A percentile compares a stretch with the other conserved stretches of the same genome.
phyloP scores from a whole-genome alignment of 1,284 basidiomycete genomes.

The Apiotrichum brassicae region DNA sequence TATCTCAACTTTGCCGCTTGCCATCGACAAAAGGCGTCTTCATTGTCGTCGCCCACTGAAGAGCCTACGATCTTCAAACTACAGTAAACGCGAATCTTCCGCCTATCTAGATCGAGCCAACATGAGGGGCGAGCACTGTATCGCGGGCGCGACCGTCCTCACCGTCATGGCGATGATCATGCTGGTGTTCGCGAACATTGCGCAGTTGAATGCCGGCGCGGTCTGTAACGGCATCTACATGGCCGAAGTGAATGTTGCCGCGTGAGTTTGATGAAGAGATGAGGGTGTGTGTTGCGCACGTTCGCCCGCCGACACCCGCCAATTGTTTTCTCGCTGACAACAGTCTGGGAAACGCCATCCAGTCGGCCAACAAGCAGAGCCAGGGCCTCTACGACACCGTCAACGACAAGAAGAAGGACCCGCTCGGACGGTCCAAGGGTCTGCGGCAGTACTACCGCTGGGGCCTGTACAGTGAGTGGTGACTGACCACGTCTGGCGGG shows the following conservation, averaged over 20 bases:
- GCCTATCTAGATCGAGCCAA: too few species aligned
- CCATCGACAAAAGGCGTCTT: too few species aligned
- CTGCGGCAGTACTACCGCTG: slow-evolving; percentile 44
- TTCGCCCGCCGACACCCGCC: background rate
- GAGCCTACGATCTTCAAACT: too few species aligned
- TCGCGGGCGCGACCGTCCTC: slow-evolving; percentile 38
- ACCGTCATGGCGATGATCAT: slow-evolving; percentile 39
- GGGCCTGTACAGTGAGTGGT: slow-evolving; percentile 40
- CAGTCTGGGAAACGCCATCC: slow-evolving; percentile 34
- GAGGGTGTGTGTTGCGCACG: background rate
- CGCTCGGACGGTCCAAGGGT: slow-evolving; percentile 32
- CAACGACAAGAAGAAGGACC: slow-evolving; percentile 13
- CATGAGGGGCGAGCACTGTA: slow-evolving; percentile 45
- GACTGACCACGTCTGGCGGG: background rate
- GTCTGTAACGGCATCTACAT: slow-evolving; percentile 35
- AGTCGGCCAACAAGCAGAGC: slow-evolving; percentile 24
- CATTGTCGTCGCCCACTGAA: too few species aligned
- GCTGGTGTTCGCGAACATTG: slow-evolving; percentile 42
- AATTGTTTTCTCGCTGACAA: background rate
- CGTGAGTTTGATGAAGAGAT: slow-evolving; percentile 24
- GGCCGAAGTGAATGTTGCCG: slow-evolving; percentile 39
- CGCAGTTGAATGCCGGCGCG: slow-evolving; percentile 34
- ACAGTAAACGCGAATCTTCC: slow-evolving; percentile 1
- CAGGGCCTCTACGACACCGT: slow-evolving; percentile 9
- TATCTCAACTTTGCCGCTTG: too few species aligned